Evolutionary conservation across 2,329 filamentous ascomycete genomes (phyloP), one percentile per base, ranked within the genome.

Genomic region (Stromatinia cepivora): DNA sequence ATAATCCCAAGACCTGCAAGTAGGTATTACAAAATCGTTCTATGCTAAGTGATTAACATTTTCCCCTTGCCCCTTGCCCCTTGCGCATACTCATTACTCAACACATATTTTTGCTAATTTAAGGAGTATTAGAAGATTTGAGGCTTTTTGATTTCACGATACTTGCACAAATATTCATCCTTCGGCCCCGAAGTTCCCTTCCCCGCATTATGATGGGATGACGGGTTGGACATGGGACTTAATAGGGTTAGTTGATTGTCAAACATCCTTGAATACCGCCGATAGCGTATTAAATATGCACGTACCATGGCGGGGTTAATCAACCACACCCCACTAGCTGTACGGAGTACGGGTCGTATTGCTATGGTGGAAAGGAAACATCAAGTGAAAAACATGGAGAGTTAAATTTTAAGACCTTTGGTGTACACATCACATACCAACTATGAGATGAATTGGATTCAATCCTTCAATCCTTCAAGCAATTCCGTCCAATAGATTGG

Each of bases 291-390:
- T 53, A 42, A 54, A 31, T 53, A 65, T 54, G 62, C 48, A 56
- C 50, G 48, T 65, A 45, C 48, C 63, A 66, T 66, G 63, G 63
- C 63, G 63, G 63, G 63, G 63, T 66, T 46, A 15, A 45, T 31
- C 7, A 15, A 39, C 22, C 39, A 48, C 25, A 34, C 58, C 58
- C 46, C 46, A 20, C 59, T 25, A 25, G 25, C 56, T 61, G 25
- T 34, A 56, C 28, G 20, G n/a, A n/a, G n/a, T n/a, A n/a, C n/a
- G n/a, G n/a, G 53, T 34, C 17, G 28, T 10, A 20, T 31, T 34
- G 53, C 9, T 17, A 31, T 25, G n/a, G 56, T 25, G 56, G 34
- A 28, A 42, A 39, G 34, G 56, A 10, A 13, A 58, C 22, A 15
- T 28, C n/a, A 59, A 25, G 42, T 59, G 58, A 28, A 50, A 39